Percentiles rank a stretch among this genome's conserved stretches.
Evolutionary conservation across 805 yeast genomes (phyloP).

Genomic region (Yamadazyma paraphyllophila): DNA sequence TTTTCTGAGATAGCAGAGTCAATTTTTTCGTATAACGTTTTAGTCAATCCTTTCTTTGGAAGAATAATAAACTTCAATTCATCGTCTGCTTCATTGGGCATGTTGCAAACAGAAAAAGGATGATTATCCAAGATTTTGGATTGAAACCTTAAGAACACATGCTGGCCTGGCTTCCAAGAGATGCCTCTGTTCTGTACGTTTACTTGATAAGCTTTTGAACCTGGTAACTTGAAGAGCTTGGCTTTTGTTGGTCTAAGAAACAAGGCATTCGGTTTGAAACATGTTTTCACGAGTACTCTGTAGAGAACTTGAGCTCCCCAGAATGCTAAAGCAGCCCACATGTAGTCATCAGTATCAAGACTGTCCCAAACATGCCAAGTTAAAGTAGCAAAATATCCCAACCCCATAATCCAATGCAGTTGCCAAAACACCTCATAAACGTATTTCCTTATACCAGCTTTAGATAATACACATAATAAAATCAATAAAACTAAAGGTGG

Average conservation of each 20-base stretch:
- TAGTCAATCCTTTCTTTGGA: slow-evolving; percentile 49
- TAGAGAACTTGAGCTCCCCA: slow-evolving; percentile 51
- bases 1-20: slow-evolving; percentile 27
- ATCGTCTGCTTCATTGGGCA: slow-evolving; percentile 17
- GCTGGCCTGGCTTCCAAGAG: slow-evolving; percentile 56
- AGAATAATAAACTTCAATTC: slow-evolving; percentile 45
- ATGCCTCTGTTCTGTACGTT: slow-evolving; percentile 34
- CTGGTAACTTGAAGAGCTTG: slow-evolving; percentile 21
- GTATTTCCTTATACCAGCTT: slow-evolving; percentile 36
- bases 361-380: slow-evolving; percentile 41
- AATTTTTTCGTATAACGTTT: slow-evolving; percentile 26
- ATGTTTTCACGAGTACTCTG: slow-evolving; percentile 45
- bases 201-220: slow-evolving; percentile 28
- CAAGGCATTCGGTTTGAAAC: slow-evolving; percentile 42
- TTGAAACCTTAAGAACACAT: slow-evolving; percentile 47
- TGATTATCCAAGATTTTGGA: slow-evolving; percentile 49
- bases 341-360: slow-evolving; percentile 39
- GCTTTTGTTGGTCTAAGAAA: slow-evolving; percentile 41
- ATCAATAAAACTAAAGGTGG: slow-evolving; percentile 48
- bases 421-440: slow-evolving; percentile 51
- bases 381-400: slow-evolving; percentile 47
- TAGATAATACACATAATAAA: slow-evolving; percentile 43
- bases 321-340: slow-evolving; percentile 51
- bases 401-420: slow-evolving; percentile 52
- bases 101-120: slow-evolving; percentile 52